phyloP scores from a whole-genome alignment of 2,329 filamentous ascomycete genomes.

The Claviceps paspali region DNA sequence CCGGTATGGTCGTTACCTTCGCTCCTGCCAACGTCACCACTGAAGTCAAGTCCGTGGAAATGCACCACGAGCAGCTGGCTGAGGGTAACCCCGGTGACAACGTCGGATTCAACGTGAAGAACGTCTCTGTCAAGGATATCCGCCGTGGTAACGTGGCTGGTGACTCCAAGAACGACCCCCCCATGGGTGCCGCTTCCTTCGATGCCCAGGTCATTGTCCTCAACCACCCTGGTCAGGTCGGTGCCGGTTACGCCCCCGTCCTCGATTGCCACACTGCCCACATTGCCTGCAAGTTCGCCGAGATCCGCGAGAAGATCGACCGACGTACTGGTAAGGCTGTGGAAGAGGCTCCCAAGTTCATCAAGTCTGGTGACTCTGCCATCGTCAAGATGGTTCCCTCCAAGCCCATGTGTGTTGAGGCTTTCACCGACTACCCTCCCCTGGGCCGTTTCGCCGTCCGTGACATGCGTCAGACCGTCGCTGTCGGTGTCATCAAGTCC shows the following conservation, averaged over 20 bases:
- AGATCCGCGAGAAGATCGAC: slow-evolving; percentile 99
- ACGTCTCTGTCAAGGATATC: slow-evolving; percentile 99
- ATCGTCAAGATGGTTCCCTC: slow-evolving; percentile 99
- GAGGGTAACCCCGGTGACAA: slow-evolving; percentile 99
- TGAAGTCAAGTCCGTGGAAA: slow-evolving; percentile 99
- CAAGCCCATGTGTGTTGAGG: slow-evolving; percentile 99
- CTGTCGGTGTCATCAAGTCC: slow-evolving; percentile 89
- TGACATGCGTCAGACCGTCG: slow-evolving; percentile 89
- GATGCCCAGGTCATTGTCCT: slow-evolving; percentile 99
- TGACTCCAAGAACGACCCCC: slow-evolving; percentile 99
- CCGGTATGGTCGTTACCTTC: slow-evolving; percentile 91
- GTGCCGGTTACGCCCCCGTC: slow-evolving; percentile 97
- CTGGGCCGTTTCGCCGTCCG: slow-evolving; percentile 99
- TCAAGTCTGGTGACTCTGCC: slow-evolving; percentile 99
- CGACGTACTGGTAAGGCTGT: slow-evolving; percentile 98
- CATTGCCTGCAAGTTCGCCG: slow-evolving; percentile 99
- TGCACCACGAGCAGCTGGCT: slow-evolving; percentile 98
- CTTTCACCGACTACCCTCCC: slow-evolving; percentile 98
- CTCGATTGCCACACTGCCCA: slow-evolving; percentile 99
- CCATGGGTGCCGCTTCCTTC: slow-evolving; percentile 79
- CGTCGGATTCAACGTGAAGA: slow-evolving; percentile 99
- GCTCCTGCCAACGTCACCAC: slow-evolving; percentile 98
- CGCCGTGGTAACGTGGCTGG: slow-evolving; percentile 99
- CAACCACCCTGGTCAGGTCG: slow-evolving; percentile 99
- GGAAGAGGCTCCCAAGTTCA: slow-evolving; percentile 91